Evolutionary conservation across 2,329 filamentous ascomycete genomes (phyloP), one percentile per base, ranked within the genome.

Genomic region (Phaeophleospora eucalypticola): DNA sequence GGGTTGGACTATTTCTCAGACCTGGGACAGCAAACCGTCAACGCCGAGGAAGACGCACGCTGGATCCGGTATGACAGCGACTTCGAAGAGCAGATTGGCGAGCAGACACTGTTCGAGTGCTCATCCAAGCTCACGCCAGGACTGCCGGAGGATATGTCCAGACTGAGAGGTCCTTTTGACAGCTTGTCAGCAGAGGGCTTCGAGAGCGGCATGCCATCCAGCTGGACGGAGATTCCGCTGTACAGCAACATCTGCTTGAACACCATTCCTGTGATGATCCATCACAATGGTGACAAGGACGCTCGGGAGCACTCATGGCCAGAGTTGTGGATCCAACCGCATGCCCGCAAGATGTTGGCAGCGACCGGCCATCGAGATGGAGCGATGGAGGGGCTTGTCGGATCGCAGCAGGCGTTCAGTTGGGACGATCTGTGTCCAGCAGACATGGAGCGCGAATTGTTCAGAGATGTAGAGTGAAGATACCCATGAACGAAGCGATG

Each of bases 391-490:
- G 70, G 27, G 66, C 68, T 2, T 60, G 70, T 51, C 64, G 65
- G 19, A 64, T 63, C 64, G 67, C 72, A 69, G 64, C 72, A 55
- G 55, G 65, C 41, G 19, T 16, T 56, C 32, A 41, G 24, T 15
- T 59, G 52, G 49, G 39, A 42, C 17, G 48, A 56, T n/a, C 27
- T 56, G 6, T 56, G 53, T 45, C 47, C 53, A n/a, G 27, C 18
- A 12, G 43, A 53, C n/a, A 54, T 47, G 38, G 56, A 56, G 21
- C 46, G 47, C 33, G 51, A 56, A 39, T 20, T 57, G 35, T 58
- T 52, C 36, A 36, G 53, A 33, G 53, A 53, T 42, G 51, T 49
- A 4, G 49, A 48, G 33, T 29, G 7, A 12, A 12, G 24, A 29
- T 29, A 29, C n/a, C n/a, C n/a, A n/a, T n/a, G n/a, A n/a, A n/a